Evolutionary conservation across 352 stramenopile genomes (phyloP), one percentile per base, ranked within the genome.

Genomic region (Globisporangium paroecandrum): DNA sequence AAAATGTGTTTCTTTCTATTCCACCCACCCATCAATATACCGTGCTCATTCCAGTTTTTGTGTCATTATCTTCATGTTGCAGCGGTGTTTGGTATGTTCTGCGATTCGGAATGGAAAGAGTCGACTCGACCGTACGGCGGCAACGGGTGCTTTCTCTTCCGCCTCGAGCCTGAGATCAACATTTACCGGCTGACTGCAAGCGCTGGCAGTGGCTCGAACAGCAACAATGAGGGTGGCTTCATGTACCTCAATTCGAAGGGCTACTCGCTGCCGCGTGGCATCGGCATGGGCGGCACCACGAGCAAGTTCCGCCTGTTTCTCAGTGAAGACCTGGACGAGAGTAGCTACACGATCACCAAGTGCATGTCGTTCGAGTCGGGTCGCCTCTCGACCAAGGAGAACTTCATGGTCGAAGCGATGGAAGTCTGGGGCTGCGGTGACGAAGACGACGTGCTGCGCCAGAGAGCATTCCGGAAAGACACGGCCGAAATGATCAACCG

Each of bases 171-270:
- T 4, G 75, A 86, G 10, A 80, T 93, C 49, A 84, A 64, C 53
- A 69, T 93, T 18, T 94, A 89, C 66, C 83, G 74, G 22, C 79
- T 85, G 15, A 82, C 64, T 22, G 72, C 76, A 0, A 85, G 69
- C 51, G 72, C 79, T 20, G 68, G 72, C 43, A 85, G 82, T 41
- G 67, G 81, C 49, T 56, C 49, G 5, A 29, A 10, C 43, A 51
- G n/a, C 43, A 51, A 51, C 32, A 49, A 32, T 15, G 56, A 62
- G 10, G 32, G 56, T 53, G 90, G 93, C 64, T 87, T 90, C 72
- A 95, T 95, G 88, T 95, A 95, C 55, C 74, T 94, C 62, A 94
- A 95, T 73, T 94, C 88, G 10, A 95, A 95, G 49, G 88, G 86
- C 8, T 87, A 85, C 20, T 81, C 81, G 0, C 69, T 95, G 34